phyloP scores from a whole-genome alignment of 179 eudicot genomes.

The Silene coronaria region DNA sequence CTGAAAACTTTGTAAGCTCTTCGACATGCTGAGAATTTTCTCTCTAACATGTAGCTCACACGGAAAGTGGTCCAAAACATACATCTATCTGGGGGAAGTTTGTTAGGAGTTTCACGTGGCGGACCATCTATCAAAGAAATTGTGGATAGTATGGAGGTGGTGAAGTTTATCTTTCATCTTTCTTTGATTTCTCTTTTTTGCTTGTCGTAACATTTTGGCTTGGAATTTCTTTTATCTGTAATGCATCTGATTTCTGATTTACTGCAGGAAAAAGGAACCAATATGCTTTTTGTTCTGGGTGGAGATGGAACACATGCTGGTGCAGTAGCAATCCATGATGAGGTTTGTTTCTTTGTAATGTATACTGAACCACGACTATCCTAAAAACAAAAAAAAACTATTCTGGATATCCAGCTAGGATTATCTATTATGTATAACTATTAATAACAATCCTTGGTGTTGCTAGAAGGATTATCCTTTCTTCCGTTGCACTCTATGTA shows the following conservation, averaged over 20 bases:
- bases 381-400: no score
- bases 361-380: neutral
- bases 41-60: slow-evolving; percentile 46
- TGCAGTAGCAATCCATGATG: slow-evolving; percentile 84
- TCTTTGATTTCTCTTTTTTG: neutral
- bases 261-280: slow-evolving; percentile 63
- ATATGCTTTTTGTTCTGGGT: slow-evolving; percentile 96
- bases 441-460: neutral
- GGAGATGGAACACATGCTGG: slow-evolving; percentile 99
- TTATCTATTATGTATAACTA: neutral
- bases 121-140: slow-evolving; percentile 71
- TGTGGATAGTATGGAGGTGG: slow-evolving; percentile 90
- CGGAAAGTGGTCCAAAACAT: slow-evolving; percentile 90
- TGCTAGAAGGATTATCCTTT: neutral
- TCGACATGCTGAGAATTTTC: neutral
- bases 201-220: neutral
- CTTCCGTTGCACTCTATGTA: neutral
- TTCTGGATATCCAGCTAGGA: neutral
- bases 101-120: slow-evolving; percentile 96
- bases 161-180: slow-evolving; percentile 3
- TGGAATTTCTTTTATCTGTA: slow-evolving; percentile 2
- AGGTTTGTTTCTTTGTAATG: slow-evolving; percentile 40
- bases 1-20: neutral
- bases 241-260: slow-evolving; percentile 27
- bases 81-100: slow-evolving; percentile 94